Evolutionary conservation across 805 yeast genomes (phyloP).

Genomic region (Saturnispora ahearnii): DNA sequence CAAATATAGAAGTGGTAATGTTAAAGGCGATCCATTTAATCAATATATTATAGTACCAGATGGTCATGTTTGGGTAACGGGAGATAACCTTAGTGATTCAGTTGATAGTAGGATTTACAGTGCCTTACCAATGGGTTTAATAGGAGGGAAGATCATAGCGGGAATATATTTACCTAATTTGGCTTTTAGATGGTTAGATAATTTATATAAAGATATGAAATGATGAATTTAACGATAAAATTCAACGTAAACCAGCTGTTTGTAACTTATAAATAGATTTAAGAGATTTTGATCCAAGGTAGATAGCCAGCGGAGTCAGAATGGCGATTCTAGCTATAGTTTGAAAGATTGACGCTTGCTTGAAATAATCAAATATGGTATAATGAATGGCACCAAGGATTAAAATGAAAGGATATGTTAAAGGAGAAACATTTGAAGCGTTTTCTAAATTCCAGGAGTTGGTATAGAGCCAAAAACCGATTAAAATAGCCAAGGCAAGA

Average conservation of each 20-base stretch:
- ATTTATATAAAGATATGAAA: slow-evolving; percentile 33
- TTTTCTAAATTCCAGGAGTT: slow-evolving; percentile 31
- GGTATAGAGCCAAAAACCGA: slow-evolving; percentile 34
- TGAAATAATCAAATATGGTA: slow-evolving; percentile 48
- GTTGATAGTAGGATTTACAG: slow-evolving; percentile 86
- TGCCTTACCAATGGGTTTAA: slow-evolving; percentile 80
- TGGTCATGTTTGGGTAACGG: slow-evolving; percentile 97
- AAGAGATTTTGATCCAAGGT: slow-evolving; percentile 59
- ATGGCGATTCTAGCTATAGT: slow-evolving; percentile 41
- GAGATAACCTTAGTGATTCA: slow-evolving; percentile 83
- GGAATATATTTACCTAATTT: slow-evolving; percentile 42
- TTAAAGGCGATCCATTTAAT: slow-evolving; percentile 25
- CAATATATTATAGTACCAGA: slow-evolving; percentile 72
- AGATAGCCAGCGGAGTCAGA: slow-evolving; percentile 45
- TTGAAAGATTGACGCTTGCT: slow-evolving; percentile 51
- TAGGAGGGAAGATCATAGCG: slow-evolving; percentile 79
- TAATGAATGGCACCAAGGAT: slow-evolving; percentile 43
- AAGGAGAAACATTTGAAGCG: slow-evolving; percentile 28
- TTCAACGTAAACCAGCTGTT: slow-evolving; percentile 21
- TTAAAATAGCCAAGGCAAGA: slow-evolving; percentile 33
- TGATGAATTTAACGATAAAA: not conserved
- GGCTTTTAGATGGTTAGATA: slow-evolving; percentile 49
- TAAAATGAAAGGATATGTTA: slow-evolving; percentile 30
- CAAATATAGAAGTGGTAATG: slow-evolving; percentile 11
- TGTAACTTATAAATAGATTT: slow-evolving; percentile 28